Conservation (phyloP, 1,139 yeast genomes). For the Geotrichum fermentans region DNA sequence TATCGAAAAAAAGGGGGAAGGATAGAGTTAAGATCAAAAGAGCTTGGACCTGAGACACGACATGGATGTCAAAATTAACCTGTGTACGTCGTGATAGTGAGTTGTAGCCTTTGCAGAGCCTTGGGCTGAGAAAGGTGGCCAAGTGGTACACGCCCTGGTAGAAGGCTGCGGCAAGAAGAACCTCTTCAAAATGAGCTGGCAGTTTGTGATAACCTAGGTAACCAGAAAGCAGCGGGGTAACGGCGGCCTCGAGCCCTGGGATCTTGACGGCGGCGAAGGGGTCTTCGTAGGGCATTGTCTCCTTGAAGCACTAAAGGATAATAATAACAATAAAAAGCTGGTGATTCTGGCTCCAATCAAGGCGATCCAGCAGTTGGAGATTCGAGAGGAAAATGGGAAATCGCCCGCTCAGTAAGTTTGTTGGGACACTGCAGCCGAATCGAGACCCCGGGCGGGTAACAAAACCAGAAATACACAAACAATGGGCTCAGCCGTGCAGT, state of each 20-base stretch:
- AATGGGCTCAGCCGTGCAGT: no score
- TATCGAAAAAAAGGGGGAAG: constrained; percentile 59
- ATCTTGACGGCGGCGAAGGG: constrained; percentile 18
- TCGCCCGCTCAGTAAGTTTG: no score
- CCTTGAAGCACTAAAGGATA: background rate
- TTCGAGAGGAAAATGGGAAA: no score
- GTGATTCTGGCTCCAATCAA: no score
- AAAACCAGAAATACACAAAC: no score
- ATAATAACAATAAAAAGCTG: no score
- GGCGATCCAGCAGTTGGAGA: no score
- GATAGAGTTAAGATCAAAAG: constrained; percentile 51
- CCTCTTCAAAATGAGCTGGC: constrained; percentile 50
- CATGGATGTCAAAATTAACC: constrained; percentile 80
- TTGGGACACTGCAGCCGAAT: no score
- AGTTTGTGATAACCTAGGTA: constrained; percentile 31
- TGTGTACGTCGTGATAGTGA: constrained; percentile 45
- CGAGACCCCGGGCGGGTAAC: no score
- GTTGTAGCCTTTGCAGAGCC: constrained; percentile 40
- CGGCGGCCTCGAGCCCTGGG: constrained; percentile 18
- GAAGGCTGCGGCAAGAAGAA: constrained; percentile 43
- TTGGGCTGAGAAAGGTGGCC: constrained; percentile 46
- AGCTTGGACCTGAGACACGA: constrained; percentile 83
- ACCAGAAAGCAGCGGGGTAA: constrained; percentile 18
- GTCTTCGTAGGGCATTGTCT: constrained; percentile 16
- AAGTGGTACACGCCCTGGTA: constrained; percentile 45